These are phyloP conservation scores for Sabuloglossum arenarium DNA, from an alignment of 495 filamentous ascomycete genomes.

Conservation along the genomic window DNA sequence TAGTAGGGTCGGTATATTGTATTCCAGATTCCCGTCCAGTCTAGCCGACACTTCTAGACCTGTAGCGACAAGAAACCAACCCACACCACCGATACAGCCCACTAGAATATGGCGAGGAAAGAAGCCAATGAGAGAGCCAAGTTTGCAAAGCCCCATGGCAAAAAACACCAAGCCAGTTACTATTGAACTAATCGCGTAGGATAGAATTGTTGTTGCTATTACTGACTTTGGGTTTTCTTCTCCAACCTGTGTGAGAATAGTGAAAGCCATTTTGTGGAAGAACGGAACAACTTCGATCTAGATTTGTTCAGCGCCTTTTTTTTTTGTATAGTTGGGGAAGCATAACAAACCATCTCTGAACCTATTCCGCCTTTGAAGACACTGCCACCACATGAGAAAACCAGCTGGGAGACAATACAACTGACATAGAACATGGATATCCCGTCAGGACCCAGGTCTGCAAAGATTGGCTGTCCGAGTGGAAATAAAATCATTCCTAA, in stretches of 20 bases:
- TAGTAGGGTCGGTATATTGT: constrained; percentile 50
- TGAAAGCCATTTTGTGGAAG: constrained; percentile 91
- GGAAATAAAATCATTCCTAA: constrained; percentile 86
- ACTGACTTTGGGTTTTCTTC: constrained; percentile 65
- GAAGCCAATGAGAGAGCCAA: constrained; percentile 86
- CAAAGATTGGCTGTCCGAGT: constrained; percentile 64
- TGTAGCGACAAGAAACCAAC: constrained; percentile 84
- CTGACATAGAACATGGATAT: constrained; percentile 99
- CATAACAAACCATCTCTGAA: constrained; percentile 60
- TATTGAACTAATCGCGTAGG: constrained; percentile 80
- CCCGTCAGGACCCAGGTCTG: constrained; percentile 65
- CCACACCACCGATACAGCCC: constrained; percentile 92
- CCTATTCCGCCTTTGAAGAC: constrained; percentile 83
- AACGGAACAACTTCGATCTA: constrained; percentile 93
- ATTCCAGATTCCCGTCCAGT: constrained; percentile 63
- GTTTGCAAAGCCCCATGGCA: constrained; percentile 59
- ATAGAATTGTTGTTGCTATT: constrained; percentile 74
- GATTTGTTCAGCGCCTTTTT: constrained; percentile 5
- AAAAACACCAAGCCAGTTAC: constrained; percentile 84
- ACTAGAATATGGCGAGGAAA: constrained; percentile 93
- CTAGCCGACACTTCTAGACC: constrained; percentile 88
- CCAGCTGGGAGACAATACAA: constrained; percentile 81
- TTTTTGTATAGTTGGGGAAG: background rate
- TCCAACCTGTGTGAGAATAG: constrained; percentile 58
- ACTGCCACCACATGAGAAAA: constrained; percentile 71